A percentile compares a stretch with the other conserved stretches of the same genome.
phyloP scores from a whole-genome alignment of 1,284 basidiomycete species.

The Cryptococcus sp. region DNA sequence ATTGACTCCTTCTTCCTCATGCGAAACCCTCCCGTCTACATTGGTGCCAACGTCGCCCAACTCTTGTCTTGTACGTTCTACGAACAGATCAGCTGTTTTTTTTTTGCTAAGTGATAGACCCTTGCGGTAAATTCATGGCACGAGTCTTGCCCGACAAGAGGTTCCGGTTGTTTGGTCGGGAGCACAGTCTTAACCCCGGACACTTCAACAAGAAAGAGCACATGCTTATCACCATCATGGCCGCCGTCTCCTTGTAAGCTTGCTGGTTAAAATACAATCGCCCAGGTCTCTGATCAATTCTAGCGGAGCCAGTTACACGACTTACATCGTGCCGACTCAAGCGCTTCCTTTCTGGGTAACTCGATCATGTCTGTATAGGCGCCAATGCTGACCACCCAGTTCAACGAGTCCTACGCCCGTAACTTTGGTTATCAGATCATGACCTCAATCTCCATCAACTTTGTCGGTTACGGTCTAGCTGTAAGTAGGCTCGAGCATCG shows the following conservation, averaged over 20 bases:
- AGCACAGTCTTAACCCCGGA: slow-evolving; percentile 48
- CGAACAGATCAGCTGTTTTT: slow-evolving; percentile 3
- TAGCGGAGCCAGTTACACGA: no score
- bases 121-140: slow-evolving; percentile 8
- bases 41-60: slow-evolving; percentile 25
- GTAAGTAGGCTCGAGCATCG: no score
- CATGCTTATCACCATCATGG: slow-evolving; percentile 34
- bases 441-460: slow-evolving; percentile 47
- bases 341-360: slow-evolving; percentile 34
- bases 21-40: slow-evolving; percentile 59
- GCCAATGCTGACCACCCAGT: no score
- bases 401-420: no score
- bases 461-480: slow-evolving; percentile 52
- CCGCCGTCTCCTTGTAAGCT: slow-evolving; percentile 37
- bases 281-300: no score
- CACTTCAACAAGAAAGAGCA: slow-evolving; percentile 48
- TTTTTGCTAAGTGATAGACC: slow-evolving; percentile 6
- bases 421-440: slow-evolving; percentile 47
- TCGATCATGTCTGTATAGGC: no score
- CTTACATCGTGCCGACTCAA: slow-evolving; percentile 37
- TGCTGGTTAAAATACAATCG: slow-evolving; percentile 23
- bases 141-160: slow-evolving; percentile 7
- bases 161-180: slow-evolving; percentile 50
- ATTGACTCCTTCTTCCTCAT: slow-evolving; percentile 48
- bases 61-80: slow-evolving; percentile 13